A percentile compares a stretch with the other conserved stretches of the same genome.
Evolutionary conservation across 192 early-diverging fungal species (phyloP).

Genomic region (Physocladia obscura): DNA sequence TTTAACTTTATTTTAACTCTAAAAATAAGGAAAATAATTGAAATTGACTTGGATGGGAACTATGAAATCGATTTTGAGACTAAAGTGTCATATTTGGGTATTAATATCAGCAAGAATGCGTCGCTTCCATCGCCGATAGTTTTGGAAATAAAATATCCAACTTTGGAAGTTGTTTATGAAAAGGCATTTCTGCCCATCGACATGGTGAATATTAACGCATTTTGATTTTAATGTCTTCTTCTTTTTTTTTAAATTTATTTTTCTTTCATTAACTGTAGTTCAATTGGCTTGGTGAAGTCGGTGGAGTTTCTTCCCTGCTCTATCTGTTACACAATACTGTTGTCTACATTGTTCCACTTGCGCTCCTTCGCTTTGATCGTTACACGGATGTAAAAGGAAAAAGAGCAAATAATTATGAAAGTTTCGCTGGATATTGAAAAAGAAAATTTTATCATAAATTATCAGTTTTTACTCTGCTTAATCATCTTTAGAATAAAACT

Average conservation of each 20-base stretch:
- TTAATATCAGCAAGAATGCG: constrained; percentile 16
- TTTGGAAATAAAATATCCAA: constrained; percentile 44
- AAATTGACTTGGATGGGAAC: constrained; percentile 28
- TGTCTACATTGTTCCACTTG: constrained; percentile 21
- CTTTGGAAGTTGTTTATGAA: constrained; percentile 44
- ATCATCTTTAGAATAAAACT: neutral
- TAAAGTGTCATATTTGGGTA: constrained; percentile 34
- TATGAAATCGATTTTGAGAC: constrained; percentile 35
- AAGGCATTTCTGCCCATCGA: constrained; percentile 45
- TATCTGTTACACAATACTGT: constrained; percentile 36
- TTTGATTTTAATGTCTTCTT: neutral
- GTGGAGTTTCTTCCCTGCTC: constrained; percentile 40
- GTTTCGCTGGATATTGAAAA: constrained; percentile 35
- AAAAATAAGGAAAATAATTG: constrained; percentile 35
- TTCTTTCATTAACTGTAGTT: constrained; percentile 31
- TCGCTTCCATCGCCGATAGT: constrained; percentile 13
- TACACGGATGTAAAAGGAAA: constrained; percentile 37
- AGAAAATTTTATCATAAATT: neutral
- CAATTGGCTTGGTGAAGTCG: constrained; percentile 53
- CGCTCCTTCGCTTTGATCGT: constrained; percentile 35
- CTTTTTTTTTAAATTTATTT: neutral
- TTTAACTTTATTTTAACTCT: neutral
- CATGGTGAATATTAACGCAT: constrained; percentile 35
- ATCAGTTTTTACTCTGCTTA: neutral
- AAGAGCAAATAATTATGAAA: constrained; percentile 33